Base-by-base conservation (phyloP, 1,284 basidiomycete genomes). In the Apiotrichum gamsii region DNA sequence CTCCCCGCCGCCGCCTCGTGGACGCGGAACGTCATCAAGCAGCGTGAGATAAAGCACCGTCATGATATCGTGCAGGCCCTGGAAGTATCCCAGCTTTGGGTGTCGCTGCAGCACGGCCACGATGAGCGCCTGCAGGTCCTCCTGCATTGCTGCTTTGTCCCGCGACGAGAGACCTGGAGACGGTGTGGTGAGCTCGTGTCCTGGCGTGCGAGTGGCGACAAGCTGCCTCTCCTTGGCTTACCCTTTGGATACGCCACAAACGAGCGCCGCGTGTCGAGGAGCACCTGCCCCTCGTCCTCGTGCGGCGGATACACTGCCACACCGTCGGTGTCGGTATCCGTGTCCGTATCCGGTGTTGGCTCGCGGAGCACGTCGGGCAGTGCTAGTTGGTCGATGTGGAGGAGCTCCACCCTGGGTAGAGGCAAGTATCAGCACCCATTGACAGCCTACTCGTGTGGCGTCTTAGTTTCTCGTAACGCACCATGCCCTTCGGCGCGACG, bases 51-150 rank as follows among this genome's bases (percentile, higher is more conserved):
- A 85, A 0, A 95, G 57, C 11, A 95, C 87, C 0, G 87, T 85
- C 25, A 90, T 77, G 38, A 96, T 88, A 64, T 95, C 91, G 66
- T 96, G 91, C 66, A 89, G 94, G 33, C 91, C 91, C 73, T 94
- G 90, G 59, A 91, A 96, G 70, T 95, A 96, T 63, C 78, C 80
- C 31, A 96, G 73, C 31, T 76, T 77, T 6, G 83, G 83, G 49
- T 84, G 79, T 60, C 77, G 80, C 20, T 87, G 79, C 59, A 95
- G 84, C 3, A 91, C 67, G 2, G 80, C 75, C 1, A 87, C 79
- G 47, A 91, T 79, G n/a, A 91, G 77, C n/a, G 76, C 73, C 61
- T 87, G 78, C 18, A 91, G 73, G 39, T 82, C 76, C n/a, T 73
- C 70, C 68, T 90, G 83, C 35, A 87, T 76, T 4, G 67, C 62